Evolutionary conservation across 2,329 filamentous ascomycete genomes (phyloP), one percentile per base, ranked within the genome.

Genomic region (Cordyceps fumosorosea): DNA sequence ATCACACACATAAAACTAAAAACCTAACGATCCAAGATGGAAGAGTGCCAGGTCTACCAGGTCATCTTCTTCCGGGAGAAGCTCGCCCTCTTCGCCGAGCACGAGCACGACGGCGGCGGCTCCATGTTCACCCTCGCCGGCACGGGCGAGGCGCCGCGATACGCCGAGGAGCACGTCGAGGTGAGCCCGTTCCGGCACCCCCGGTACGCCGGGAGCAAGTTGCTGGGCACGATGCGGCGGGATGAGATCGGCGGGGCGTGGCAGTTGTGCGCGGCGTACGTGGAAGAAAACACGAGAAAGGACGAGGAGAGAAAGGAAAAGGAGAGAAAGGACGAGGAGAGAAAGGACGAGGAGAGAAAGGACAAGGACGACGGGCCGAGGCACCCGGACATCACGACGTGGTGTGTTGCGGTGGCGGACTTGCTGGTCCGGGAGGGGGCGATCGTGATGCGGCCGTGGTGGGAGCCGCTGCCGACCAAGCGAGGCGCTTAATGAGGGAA

Each of bases 61-160:
- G 18, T 60, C 26, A 60, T 54, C 10, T 24, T 60, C 50, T 16
- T 45, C 11, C 26, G 42, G 20, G 29, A 34, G 18, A 47, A 40
- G 24, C n/a, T 60, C 58, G 26, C n/a, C 51, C n/a, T 60, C 37
- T 55, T 60, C 5, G 44, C 40, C 42, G 37, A 60, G 42, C 22
- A 51, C 50, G 57, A 60, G 50, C 22, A 10, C 48, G 40, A 47
- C 45, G 45, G 44, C 58, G 50, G 58, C 51, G 58, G 51, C 40
- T n/a, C n/a, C 14, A 18, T 60, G 12, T 48, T 47, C 16, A 24
- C 37, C 11, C 47, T 60, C 22, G n/a, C 26, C 40, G 50, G 51
- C 12, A 34, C 48, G 16, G 58, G 40, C 26, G 24, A 4, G 7
- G 37, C 48, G 18, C 58, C 37, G 8, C 34, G 40, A 50, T 50